Evolutionary conservation across 2,329 filamentous ascomycete genomes (phyloP), one percentile per base, ranked within the genome.

Genomic region (Bipolaris sorokiniana): DNA sequence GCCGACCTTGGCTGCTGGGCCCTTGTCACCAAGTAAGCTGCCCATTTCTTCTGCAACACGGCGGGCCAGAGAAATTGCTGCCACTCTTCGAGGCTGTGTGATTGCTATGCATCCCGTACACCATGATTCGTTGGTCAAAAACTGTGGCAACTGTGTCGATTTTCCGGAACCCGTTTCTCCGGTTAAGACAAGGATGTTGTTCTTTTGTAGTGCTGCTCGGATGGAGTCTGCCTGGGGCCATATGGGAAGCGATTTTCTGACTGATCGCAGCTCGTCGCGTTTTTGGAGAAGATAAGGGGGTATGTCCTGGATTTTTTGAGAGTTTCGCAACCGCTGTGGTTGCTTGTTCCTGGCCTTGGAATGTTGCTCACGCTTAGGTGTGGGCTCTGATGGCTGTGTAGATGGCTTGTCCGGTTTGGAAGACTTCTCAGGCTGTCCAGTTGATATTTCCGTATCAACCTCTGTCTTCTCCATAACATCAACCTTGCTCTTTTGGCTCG

Each of bases 151-250:
- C 77, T 99, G 95, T 0, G 95, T 99, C 80, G 91, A 96, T 79
- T 99, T 99, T 73, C 95, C 95, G 13, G 91, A 96, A 74, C 95
- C 95, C 0, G 95, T 99, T 76, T 98, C 94, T 79, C 94, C 94
- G 2, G 95, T 89, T 13, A 99, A 80, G 0, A 99, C 83, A 49
- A 99, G 84, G 1, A 97, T 86, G 68, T 96, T 86, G 60, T 86
- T 87, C 33, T 85, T 71, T 15, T 73, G 78, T 6, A 97, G 78
- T 2, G 85, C 81, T 15, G 81, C 71, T 34, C 87, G 86, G 48
- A 97, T 96, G 23, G 88, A 83, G 33, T 88, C 81, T 46, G 86
- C 86, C 62, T 92, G 85, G 3, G 84, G 79, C 86, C 91, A 97
- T 64, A 97, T 94, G 0, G 93, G 93, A 3, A 97, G 83, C 13